phyloP scores from a whole-genome alignment of 2,329 filamentous ascomycete genomes.

The Chalaropsis ovoidea region DNA sequence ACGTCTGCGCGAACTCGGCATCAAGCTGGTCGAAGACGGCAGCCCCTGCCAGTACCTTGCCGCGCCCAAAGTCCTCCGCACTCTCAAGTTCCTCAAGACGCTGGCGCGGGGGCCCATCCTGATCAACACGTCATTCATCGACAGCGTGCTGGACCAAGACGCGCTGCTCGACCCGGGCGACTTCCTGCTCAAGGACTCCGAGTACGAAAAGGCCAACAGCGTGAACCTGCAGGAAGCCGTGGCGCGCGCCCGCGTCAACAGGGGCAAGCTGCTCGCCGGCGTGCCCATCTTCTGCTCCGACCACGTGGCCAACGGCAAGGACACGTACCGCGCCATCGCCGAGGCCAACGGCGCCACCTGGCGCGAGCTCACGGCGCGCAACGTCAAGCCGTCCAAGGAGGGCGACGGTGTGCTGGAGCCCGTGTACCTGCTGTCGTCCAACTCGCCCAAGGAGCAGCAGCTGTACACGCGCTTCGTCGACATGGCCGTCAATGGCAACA shows the following conservation, averaged over 20 bases:
- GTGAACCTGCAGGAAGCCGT: conserved; percentile 61
- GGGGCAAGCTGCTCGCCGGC: conserved; percentile 62
- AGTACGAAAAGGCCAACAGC: conserved; percentile 60
- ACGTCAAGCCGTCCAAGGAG: conserved; percentile 50
- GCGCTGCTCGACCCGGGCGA: conserved; percentile 53
- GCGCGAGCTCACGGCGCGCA: conserved; percentile 63
- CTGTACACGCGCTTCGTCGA: conserved; percentile 73
- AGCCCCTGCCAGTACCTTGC: conserved; percentile 74
- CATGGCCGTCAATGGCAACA: conserved; percentile 67
- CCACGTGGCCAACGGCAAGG: conserved; percentile 66
- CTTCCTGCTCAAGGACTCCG: conserved; percentile 59
- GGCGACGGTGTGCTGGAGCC: conserved; percentile 54
- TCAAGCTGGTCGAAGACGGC: conserved; percentile 67
- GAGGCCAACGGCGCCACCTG: conserved; percentile 82
- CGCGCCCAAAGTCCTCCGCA: conserved; percentile 76
- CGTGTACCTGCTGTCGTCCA: conserved; percentile 72
- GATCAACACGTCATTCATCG: conserved; percentile 68
- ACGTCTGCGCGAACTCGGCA: conserved; percentile 72
- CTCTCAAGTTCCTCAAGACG: conserved; percentile 84
- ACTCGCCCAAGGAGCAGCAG: conserved; percentile 54
- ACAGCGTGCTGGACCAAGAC: conserved; percentile 60
- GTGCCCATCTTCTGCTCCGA: conserved; percentile 78
- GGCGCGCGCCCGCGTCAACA: conserved; percentile 62
- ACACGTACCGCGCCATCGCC: conserved; percentile 77
- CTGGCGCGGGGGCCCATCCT: conserved; percentile 71